Evolutionary conservation across 768 basidiomycete genomes (phyloP), one percentile per base, ranked within the genome.

Genomic region (Leucocoprinus leucothites): DNA sequence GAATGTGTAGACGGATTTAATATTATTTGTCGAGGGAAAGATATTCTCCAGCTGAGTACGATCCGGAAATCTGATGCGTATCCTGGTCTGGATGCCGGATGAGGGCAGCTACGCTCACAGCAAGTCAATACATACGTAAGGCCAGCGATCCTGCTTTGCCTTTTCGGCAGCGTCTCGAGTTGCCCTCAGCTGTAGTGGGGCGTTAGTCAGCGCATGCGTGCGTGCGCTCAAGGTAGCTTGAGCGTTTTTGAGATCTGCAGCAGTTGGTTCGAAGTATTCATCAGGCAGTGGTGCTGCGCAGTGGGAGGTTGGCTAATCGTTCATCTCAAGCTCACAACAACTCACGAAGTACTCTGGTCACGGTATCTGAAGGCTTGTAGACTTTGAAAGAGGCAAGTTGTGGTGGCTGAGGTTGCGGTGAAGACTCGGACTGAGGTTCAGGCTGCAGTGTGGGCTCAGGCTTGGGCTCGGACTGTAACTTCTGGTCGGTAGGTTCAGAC

Each of bases 1-100:
- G 59, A 94, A 94, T 9, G 88, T 89, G 65, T 96, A 95, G 8
- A 96, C 82, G 2, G 86, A 76, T 48, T 81, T 80, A 48, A 96
- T 91, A 67, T 89, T 94, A 69, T 85, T 82, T 3, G 80, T 80
- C 5, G 93, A 94, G 2, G 84, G 77, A 64, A 95, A 94, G 0
- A 71, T 69, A 61, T 82, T 85, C 71, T 96, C 93, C 13, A 96
- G 76, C 64, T 88, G 85, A 1, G 85, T 90, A 46, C 87, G 80
- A 68, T 95, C 91, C 19, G 84, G 73, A 69, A 95, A 96, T 62
- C 81, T 82, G 60, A 96, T 70, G 18, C 94, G 83, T 61, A 96
- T 89, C 2, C 79, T 88, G 1, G 91, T 91, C 91, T 94, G 24
- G 61, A 13, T 19, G 34, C 16, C 42, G 43, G 9, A 35, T 50